Evolutionary conservation across 306 rosid genomes (phyloP), one percentile per base, ranked within the genome.

Genomic region (Vachellia pachyceras): DNA sequence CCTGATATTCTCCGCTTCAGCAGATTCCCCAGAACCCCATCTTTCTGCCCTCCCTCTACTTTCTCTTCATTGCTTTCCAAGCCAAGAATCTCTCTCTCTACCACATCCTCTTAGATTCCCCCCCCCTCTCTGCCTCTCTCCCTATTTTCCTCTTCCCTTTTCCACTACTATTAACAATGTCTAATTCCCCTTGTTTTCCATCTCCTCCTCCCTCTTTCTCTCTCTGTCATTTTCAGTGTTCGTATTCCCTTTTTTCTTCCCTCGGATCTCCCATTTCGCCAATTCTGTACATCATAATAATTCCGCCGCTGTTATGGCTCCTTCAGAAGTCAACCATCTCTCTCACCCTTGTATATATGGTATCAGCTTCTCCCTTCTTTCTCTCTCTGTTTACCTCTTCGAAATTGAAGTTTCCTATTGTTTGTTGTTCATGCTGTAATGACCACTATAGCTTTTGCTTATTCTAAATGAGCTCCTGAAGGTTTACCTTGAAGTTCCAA

Each of bases 321-420:
- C 96, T 85, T 84, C 97, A 20, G 90, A 83, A 76, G 77, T 90
- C 87, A 91, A 87, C 65, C 94, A 94, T 82, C 91, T 89, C 39
- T 91, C 98, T 85, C 94, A 94, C 68, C 95, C 98, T 36, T 92
- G 97, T 82, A 90, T 92, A 86, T 90, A 90, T 80, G 97, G 99
- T 94, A 92, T 36, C 33, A 29, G 33, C 33, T 29, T 29, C 33
- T 29, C 33, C 33, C 36, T 57, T 18, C 52, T 57, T 73, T 35
- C 54, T 66, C 66, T 14, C 75, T 29, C 33, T 29, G 33, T 29
- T 0, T 72, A 61, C 2, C 0, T 58, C 57, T 11, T 70, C 47
- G 58, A 73, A 76, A 73, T 44, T 71, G 1, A 3, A 55, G 66
- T 66, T 70, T n/a, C 23, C 15, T 47, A 22, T 23, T 22, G 71